Evolutionary conservation across 1,284 basidiomycete genomes (phyloP).

Genomic region (Marasmius tenuissimus): DNA sequence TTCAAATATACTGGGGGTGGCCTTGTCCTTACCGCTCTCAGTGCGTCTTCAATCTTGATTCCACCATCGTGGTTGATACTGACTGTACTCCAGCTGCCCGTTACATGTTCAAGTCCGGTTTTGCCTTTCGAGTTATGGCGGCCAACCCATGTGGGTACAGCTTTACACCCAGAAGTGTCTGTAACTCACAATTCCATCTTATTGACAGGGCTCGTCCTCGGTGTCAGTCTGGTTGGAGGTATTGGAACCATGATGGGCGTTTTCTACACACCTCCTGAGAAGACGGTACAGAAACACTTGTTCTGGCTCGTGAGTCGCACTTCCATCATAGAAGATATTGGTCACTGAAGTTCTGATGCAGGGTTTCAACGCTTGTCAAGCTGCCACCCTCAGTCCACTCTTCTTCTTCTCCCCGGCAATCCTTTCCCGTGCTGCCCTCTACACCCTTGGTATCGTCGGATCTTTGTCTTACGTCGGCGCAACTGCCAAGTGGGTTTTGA

Average conservation of each 20-base stretch:
- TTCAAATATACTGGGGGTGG: constrained; percentile 89
- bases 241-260: constrained; percentile 81
- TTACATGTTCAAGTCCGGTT: constrained; percentile 73
- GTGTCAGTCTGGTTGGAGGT: constrained; percentile 76
- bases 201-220: constrained; percentile 73
- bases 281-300: constrained; percentile 67
- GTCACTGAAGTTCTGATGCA: constrained; percentile 23
- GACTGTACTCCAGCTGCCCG: constrained; percentile 55
- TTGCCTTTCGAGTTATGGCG: constrained; percentile 79
- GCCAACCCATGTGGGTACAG: constrained; percentile 74
- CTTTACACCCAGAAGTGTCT: neutral
- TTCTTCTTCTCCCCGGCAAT: constrained; percentile 88
- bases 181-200: constrained; percentile 1
- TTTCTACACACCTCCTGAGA: constrained; percentile 74
- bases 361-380: constrained; percentile 87
- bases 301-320: constrained; percentile 68
- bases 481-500: constrained; percentile 67
- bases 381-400: constrained; percentile 79
- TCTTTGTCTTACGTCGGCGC: constrained; percentile 86
- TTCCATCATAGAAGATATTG: neutral
- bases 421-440: constrained; percentile 86
- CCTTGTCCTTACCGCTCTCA: constrained; percentile 69
- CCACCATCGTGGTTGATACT: neutral
- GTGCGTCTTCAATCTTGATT: neutral
- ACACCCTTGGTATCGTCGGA: constrained; percentile 85